Evolutionary conservation across 106 monocot species (phyloP).

Genomic region (Ottelia alismoides): DNA sequence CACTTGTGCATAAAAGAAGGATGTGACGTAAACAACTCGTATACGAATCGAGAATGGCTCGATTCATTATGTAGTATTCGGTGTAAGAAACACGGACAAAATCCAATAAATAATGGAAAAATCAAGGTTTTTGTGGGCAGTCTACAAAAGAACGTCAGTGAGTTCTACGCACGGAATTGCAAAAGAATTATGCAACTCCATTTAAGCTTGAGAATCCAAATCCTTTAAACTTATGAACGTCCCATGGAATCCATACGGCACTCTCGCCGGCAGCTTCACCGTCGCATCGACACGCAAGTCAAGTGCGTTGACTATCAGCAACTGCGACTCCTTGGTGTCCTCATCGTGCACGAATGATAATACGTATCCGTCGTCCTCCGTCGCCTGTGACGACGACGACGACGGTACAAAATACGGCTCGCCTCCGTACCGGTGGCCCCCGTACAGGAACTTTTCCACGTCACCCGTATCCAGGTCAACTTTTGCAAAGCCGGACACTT

Average conservation of each 20-base stretch:
- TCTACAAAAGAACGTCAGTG: no score
- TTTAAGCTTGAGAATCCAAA: slow-evolving; percentile 38
- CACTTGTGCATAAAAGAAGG: no score
- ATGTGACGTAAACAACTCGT: no score
- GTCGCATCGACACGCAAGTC: slow-evolving; percentile 54
- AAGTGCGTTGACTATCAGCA: slow-evolving; percentile 49
- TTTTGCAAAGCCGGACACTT: slow-evolving; percentile 85
- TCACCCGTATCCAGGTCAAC: slow-evolving; percentile 57
- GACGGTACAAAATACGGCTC: slow-evolving; percentile 64
- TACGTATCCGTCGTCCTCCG: slow-evolving; percentile 62
- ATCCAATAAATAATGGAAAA: no score
- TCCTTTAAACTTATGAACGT: slow-evolving; percentile 57
- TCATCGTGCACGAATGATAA: slow-evolving; percentile 60
- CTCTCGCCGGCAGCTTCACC: slow-evolving; percentile 61
- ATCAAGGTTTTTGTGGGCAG: no score
- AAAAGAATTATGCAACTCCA: no score
- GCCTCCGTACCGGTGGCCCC: slow-evolving; percentile 42
- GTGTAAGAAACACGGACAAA: no score
- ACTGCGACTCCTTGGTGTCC: slow-evolving; percentile 31
- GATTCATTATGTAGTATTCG: no score
- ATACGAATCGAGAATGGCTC: no score
- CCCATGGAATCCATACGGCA: slow-evolving; percentile 91
- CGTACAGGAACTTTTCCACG: slow-evolving; percentile 36
- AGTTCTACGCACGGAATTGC: no score
- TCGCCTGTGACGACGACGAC: background rate